Conservation (phyloP, 495 filamentous ascomycete species). For the Hamigera avellanea region DNA sequence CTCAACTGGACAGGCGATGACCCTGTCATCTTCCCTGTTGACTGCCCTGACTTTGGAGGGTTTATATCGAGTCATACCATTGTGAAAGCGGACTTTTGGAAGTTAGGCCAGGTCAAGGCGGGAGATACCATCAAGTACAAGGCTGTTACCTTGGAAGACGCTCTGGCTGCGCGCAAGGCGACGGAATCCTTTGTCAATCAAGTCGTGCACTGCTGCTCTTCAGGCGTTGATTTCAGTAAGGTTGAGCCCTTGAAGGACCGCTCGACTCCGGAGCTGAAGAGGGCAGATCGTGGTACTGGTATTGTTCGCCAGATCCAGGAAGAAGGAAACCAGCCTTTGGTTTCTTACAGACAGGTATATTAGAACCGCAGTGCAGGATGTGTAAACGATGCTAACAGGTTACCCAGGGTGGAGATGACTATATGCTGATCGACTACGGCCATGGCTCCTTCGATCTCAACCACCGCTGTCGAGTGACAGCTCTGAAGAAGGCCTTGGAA, state of each 20-base stretch:
- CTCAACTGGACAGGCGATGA: slow-evolving; percentile 50
- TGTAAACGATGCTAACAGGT: background rate
- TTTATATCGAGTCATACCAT: slow-evolving; percentile 44
- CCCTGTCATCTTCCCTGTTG: slow-evolving; percentile 44
- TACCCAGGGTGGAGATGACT: slow-evolving; percentile 39
- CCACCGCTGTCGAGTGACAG: slow-evolving; percentile 36
- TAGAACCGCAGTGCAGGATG: no score
- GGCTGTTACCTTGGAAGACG: slow-evolving; percentile 33
- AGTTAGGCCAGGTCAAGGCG: slow-evolving; percentile 47
- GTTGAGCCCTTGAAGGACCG: slow-evolving; percentile 6
- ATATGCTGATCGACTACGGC: slow-evolving; percentile 43
- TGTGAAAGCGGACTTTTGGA: slow-evolving; percentile 44
- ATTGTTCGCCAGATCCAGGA: slow-evolving; percentile 25
- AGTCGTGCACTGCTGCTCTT: slow-evolving; percentile 9
- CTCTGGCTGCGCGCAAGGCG: slow-evolving; percentile 20
- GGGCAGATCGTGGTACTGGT: slow-evolving; percentile 15
- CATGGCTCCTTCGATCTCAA: slow-evolving; percentile 37
- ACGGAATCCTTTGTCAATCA: slow-evolving; percentile 26
- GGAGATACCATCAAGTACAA: slow-evolving; percentile 41
- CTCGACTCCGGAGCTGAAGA: slow-evolving; percentile 4
- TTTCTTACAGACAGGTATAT: slow-evolving; percentile 38
- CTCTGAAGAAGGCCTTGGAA: slow-evolving; percentile 29
- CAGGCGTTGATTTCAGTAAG: slow-evolving; percentile 3
- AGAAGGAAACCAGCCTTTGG: slow-evolving; percentile 26
- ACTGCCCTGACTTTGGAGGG: slow-evolving; percentile 48